Evolutionary conservation across 257 asterid species (phyloP).

Genomic region (Primulina tabacum): DNA sequence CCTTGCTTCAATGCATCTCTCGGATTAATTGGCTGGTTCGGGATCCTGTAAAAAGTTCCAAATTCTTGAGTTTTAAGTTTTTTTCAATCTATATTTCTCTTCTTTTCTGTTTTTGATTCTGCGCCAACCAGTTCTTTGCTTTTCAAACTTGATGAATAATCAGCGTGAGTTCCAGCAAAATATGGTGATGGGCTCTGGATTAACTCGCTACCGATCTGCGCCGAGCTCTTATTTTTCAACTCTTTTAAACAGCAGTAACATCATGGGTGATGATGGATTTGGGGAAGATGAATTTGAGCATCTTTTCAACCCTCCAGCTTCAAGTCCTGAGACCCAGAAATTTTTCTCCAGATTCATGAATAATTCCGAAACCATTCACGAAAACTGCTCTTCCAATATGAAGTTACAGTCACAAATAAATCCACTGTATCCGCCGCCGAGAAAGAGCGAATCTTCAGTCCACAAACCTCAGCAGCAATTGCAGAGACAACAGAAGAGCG

Average conservation of each 20-base stretch:
- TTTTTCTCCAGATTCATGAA: conserved; percentile 34
- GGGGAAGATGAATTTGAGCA: conserved; percentile 48
- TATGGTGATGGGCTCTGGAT: conserved; percentile 39
- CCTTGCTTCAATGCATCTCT: not conserved
- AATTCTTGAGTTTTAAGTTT: conserved; percentile 6
- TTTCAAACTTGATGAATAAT: conserved; percentile 27
- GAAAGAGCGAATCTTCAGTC: conserved; percentile 37
- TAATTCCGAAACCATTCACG: not conserved
- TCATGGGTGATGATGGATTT: conserved; percentile 38
- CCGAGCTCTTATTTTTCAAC: conserved; percentile 71
- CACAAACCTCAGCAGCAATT: conserved; percentile 24
- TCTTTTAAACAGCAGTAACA: conserved; percentile 34
- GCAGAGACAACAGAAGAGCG: conserved; percentile 33
- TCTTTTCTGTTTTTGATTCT: not conserved
- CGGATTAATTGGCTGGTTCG: not conserved
- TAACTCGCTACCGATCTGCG: conserved; percentile 76
- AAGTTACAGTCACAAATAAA: conserved; percentile 14
- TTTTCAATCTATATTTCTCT: not conserved
- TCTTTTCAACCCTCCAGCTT: conserved; percentile 25
- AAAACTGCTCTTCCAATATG: not conserved
- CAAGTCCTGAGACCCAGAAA: conserved; percentile 2
- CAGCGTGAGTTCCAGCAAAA: conserved; percentile 23
- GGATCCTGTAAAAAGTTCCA: not conserved
- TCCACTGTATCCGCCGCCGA: conserved; percentile 33
- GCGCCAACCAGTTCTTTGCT: not conserved